Percentiles rank a stretch among this genome's conserved stretches.
phyloP scores from a whole-genome alignment of 2,329 filamentous ascomycete species.

The Xylaria multiplex region DNA sequence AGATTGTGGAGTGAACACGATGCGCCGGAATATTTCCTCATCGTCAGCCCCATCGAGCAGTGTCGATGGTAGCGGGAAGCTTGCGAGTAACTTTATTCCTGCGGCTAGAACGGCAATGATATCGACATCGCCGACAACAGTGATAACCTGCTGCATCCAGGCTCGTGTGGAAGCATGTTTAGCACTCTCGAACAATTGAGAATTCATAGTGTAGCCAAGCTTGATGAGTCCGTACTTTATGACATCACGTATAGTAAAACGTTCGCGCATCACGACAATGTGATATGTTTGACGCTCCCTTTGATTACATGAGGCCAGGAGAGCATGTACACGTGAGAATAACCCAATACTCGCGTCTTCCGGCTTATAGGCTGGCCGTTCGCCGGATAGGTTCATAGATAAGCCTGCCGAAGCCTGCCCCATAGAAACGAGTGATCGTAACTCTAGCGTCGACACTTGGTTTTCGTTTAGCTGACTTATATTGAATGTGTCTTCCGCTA shows the following conservation, averaged over 20 bases:
- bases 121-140: not conserved
- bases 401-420: not conserved
- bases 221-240: conserved; percentile 30
- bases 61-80: not conserved
- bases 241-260: conserved; percentile 27
- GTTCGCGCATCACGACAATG: conserved; percentile 21
- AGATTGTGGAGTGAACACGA: not conserved
- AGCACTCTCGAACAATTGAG: conserved; percentile 19
- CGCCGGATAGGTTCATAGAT: not conserved
- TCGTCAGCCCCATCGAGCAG: not conserved
- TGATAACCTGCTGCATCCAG: conserved; percentile 10
- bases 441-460: not conserved
- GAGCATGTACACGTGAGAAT: conserved; percentile 20
- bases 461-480: not conserved
- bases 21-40: conserved; percentile 7
- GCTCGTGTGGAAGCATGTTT: not conserved
- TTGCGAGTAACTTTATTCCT: conserved; percentile 15
- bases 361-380: not conserved
- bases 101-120: conserved; percentile 7
- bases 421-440: too few relatives aligned
- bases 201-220: conserved; percentile 22
- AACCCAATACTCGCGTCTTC: not conserved
- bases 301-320: not conserved
- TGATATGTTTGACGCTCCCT: conserved; percentile 21
- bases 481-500: not conserved